Evolutionary conservation across 2,329 filamentous ascomycete genomes (phyloP), one percentile per base, ranked within the genome.

Genomic region (Fusarium newnesense): DNA sequence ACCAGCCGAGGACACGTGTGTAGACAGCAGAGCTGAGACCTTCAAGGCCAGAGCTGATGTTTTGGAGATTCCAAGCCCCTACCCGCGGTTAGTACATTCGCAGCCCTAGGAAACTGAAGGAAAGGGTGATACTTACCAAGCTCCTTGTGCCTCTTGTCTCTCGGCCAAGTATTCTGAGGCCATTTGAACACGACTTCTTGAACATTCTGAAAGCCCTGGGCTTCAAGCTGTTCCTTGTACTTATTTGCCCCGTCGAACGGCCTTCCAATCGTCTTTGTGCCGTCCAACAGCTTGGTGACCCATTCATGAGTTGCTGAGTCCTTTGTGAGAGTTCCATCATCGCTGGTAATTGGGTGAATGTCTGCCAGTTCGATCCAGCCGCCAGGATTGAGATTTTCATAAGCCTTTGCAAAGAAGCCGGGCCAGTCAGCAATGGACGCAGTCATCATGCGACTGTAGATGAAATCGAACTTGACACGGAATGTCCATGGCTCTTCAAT

Each of bases 191-290:
- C 74, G 5, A 81, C 78, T 68, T 87, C 83, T 0, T 78, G 76
- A 0, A 90, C 83, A 64, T 88, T 82, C 46, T 80, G 77, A 71
- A 90, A 90, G 1, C 88, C 89, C 1, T 85, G 85, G 9, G 85
- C 84, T 21, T 80, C 78, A 52, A 89, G 80, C 63, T 83, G 81
- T 36, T 72, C 53, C 39, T 76, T 78, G 26, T 73, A 69, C 16
- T 70, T 56, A 30, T 64, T 50, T 0, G 76, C 78, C 5, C 71
- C 76, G 12, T 73, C 65, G 39, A 80, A 72, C 1, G 77, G 72
- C 9, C 81, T 76, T 2, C 79, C 78, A 8, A 79, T 64, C 11
- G 73, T 72, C 16, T 36, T 65, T 16, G 77, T 78, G 2, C 73
- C 78, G 15, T 81, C 72, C 1, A 70, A 39, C 7, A 81, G 70